Base-by-base conservation (phyloP, 257 asterid species). In the Capsicum pubescens region DNA sequence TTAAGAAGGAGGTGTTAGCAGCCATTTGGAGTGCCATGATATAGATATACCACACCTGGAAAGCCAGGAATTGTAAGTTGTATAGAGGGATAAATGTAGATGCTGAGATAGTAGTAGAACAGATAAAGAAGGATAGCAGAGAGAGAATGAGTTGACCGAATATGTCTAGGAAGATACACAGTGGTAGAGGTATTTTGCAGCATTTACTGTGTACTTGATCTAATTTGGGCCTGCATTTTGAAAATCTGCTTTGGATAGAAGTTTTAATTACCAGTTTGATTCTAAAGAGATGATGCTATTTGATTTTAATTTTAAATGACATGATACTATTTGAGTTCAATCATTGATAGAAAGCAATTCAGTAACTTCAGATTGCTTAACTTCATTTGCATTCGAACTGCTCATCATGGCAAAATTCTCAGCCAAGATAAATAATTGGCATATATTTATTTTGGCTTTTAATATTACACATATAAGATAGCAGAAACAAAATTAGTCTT, bases 391-490 rank as follows among this genome's bases (percentile, higher is more conserved):
- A 14, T 77, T 54, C 15, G 82, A 77, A 77, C 64, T 77, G 63
- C 64, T 54, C 9, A 32, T 54, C 66, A 77, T 77, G 82, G 82
- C 66, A 77, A 77, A 54, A 32, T 54, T 46, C 50, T 77, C 82
- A 77, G 82, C 66, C 50, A 77, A 77, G 82, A 77, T 9, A 52
- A 74, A 52, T 32, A 77, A 77, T 77, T 77, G 82, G 32, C 82
- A 77, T 77, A 55, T 54, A 10, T 77, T 77, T 55, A 15, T 54
- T 26, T 77, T 77, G 44, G 82, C 82, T 52, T 77, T 26, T 77
- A 77, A 15, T 77, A 77, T 77, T 77, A 77, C 82, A 77, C 64
- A 77, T 32, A 77, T 77, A 77, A 77, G 82, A 77, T 26, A 54
- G 17, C 82, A 77, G 54, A 77, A 77, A 77, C 66, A 54, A 77